These are phyloP conservation scores for Neofusicoccum umdonicola DNA, from an alignment of 2,329 filamentous ascomycete species.

Conservation along the genomic window DNA sequence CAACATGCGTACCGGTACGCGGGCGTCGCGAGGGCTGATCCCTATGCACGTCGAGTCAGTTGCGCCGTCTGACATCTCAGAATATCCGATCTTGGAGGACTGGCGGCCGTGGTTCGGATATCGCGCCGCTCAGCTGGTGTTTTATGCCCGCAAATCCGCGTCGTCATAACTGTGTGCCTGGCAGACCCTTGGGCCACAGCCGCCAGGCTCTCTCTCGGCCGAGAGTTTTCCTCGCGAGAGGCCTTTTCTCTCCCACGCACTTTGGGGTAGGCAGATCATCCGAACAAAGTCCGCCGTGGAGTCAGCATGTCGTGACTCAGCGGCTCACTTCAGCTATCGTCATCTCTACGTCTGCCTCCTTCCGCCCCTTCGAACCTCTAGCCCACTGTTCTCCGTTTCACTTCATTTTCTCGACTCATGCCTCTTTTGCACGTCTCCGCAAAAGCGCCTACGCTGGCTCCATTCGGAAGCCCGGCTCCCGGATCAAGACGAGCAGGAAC, in stretches of 20 bases:
- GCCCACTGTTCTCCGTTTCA: not conserved
- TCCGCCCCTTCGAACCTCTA: not conserved
- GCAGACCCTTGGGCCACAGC: no score
- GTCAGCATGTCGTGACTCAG: not conserved
- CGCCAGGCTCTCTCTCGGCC: not conserved
- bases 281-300: constrained; percentile 10
- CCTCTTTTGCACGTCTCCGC: not conserved
- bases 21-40: not conserved
- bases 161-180: not conserved
- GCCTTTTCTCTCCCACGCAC: not conserved
- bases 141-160: not conserved
- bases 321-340: not conserved
- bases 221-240: not conserved
- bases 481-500: not conserved
- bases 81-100: not conserved
- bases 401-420: not conserved
- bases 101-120: not conserved
- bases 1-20: not conserved
- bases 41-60: not conserved
- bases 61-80: not conserved
- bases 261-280: not conserved
- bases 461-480: not conserved
- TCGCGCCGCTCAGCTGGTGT: not conserved
- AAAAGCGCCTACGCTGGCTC: not conserved
- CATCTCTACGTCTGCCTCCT: not conserved